These are phyloP conservation scores for slime mould (Dictyostelium discoideum) DNA, from an alignment of 78 protist genomes.

Conservation along the genomic window DNA sequence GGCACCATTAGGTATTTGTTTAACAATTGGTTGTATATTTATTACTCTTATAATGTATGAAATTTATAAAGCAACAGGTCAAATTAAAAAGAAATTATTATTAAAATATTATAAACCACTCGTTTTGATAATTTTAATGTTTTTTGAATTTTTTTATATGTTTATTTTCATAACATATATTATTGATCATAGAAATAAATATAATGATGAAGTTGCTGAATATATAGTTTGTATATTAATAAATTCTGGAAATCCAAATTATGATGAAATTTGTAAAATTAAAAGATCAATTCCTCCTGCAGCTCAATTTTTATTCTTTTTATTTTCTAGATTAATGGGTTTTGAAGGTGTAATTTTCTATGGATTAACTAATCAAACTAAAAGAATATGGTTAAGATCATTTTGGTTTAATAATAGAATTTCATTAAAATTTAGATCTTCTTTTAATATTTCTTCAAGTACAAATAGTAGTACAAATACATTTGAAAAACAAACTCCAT, in stretches of 20 bases:
- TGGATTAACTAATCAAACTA: not conserved
- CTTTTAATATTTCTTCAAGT: not conserved
- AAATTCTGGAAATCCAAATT: not conserved
- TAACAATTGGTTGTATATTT: not conserved
- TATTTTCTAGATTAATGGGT: constrained; percentile 7
- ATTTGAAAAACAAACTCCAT: no score
- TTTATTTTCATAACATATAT: not conserved
- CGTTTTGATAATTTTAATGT: not conserved
- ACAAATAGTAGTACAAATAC: no score
- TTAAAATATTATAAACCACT: not conserved
- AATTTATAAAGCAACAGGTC: constrained; percentile 18
- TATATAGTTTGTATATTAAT: not conserved
- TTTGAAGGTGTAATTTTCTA: constrained; percentile 24
- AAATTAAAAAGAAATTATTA: not conserved
- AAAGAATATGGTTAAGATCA: constrained; percentile 25
- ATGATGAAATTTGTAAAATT: not conserved
- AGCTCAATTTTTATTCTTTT: not conserved
- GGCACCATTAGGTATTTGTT: not conserved
- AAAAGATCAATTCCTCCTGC: not conserved
- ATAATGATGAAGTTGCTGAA: not conserved
- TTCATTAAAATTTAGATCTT: not conserved
- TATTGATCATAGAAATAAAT: no score
- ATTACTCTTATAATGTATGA: constrained; percentile 8
- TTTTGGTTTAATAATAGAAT: not conserved
- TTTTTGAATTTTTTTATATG: not conserved